Conservation (phyloP, 805 yeast genomes). For the Starmera dryadoides region DNA sequence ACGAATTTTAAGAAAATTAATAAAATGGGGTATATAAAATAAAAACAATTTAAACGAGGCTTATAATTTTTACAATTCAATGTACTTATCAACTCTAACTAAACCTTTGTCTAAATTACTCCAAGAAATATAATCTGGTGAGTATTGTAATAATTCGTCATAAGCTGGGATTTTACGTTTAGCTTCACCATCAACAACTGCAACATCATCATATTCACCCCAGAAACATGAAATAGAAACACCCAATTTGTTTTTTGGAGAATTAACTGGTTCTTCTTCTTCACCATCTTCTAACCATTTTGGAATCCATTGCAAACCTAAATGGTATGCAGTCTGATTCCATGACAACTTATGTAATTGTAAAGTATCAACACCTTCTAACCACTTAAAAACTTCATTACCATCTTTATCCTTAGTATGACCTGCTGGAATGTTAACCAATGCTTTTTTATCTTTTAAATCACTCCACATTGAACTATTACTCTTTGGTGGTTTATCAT, state of each 20-base stretch:
- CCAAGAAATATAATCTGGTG: constrained; percentile 59
- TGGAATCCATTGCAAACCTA: constrained; percentile 77
- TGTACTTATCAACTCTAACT: constrained; percentile 46
- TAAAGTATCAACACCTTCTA: constrained; percentile 57
- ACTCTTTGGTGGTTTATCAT: constrained; percentile 17
- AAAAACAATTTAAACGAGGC: too few relatives aligned
- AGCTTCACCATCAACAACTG: constrained; percentile 29
- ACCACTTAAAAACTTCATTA: constrained; percentile 41
- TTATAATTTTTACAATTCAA: constrained; percentile 33
- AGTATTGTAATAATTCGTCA: constrained; percentile 59
- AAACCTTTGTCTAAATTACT: constrained; percentile 65
- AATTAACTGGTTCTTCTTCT: constrained; percentile 21
- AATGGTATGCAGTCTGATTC: constrained; percentile 42
- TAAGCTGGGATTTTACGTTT: constrained; percentile 56
- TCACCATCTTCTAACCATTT: constrained; percentile 33
- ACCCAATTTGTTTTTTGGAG: constrained; percentile 34
- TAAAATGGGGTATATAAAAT: not conserved
- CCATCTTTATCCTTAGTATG: constrained; percentile 27
- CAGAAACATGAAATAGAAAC: constrained; percentile 64
- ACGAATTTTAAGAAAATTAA: not conserved
- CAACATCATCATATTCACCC: constrained; percentile 59
- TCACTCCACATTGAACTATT: constrained; percentile 2
- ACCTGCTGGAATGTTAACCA: constrained; percentile 14
- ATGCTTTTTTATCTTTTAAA: not conserved
- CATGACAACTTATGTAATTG: constrained; percentile 61